Evolutionary conservation across 345 rosid genomes (phyloP), one percentile per base, ranked within the genome.

Genomic region (Chamaenerion angustifolium): DNA sequence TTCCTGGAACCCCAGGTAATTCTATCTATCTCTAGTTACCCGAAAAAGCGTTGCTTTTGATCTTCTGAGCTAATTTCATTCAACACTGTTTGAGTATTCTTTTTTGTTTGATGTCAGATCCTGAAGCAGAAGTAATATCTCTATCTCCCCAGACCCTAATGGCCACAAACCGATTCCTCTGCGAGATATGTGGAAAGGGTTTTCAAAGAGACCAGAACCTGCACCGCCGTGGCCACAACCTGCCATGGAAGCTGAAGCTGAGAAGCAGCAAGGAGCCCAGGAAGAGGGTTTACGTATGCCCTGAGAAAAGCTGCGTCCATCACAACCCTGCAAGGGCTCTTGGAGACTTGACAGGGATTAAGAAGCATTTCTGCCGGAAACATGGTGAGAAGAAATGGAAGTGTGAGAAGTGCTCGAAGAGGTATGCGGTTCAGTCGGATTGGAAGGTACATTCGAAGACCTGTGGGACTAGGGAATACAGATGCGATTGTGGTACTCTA

Each of bases 171-270:
- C 81, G 96, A 47, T 92, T 92, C 74, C 65, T 87, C 47, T 87
- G 98, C 45, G 96, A 92, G 60, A 83, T 92, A 65, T 92, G 98
- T 17, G 95, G 96, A 10, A 92, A 86, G 63, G 98, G 98, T 10
- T 92, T 92, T 49, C 98, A 84, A 64, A 83, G 98, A 66, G 96
- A 92, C 64, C 98, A 92, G 51, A 92, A 92, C 63, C 81, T 92
- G 43, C 98, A 92, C 51, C 64, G 96, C 42, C 67, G 98, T 13
- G 98, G 96, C 9, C 98, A 92, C 68, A 92, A 92, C 70, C 83
- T 92, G 40, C 98, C 98, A 17, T 92, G 98, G 98, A 92, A 92
- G 70, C 79, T 92, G 41, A 92, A 92, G 93, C 98, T 84, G 63
- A 74, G 98, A 70, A 75, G 74, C 1, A 78, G 60, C 56, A 92